Percentiles rank a stretch among this genome's conserved stretches.
phyloP scores from a whole-genome alignment of 805 yeast species.

The Suhomyces faveliae region DNA sequence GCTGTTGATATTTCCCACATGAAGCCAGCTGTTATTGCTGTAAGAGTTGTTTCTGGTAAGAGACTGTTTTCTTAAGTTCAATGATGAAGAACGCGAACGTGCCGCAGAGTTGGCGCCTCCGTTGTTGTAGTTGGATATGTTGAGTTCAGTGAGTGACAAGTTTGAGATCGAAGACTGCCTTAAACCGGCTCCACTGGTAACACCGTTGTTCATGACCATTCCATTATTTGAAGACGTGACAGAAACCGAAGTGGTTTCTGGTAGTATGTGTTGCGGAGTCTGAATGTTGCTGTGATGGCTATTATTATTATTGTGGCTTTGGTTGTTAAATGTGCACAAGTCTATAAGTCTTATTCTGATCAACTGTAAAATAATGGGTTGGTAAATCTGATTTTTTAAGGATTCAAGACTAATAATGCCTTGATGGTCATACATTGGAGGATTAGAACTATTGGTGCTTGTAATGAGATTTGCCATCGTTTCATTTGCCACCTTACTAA shows the following conservation, averaged over 20 bases:
- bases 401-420: constrained; percentile 31
- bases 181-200: constrained; percentile 12
- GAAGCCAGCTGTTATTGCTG: constrained; percentile 39
- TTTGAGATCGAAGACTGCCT: constrained; percentile 41
- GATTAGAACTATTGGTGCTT: constrained; percentile 12
- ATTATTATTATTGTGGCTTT: constrained; percentile 1
- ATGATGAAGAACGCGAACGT: constrained; percentile 37
- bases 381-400: constrained; percentile 29
- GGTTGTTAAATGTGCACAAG: constrained; percentile 29
- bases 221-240: constrained; percentile 15
- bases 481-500: constrained; percentile 43
- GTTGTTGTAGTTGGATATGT: constrained; percentile 30
- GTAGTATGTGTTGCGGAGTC: constrained; percentile 14
- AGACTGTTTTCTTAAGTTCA: constrained; percentile 42
- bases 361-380: constrained; percentile 41
- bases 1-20: constrained; percentile 41
- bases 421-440: constrained; percentile 33
- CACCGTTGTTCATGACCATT: constrained; percentile 8
- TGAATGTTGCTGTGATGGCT: neutral
- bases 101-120: constrained; percentile 15
- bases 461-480: constrained; percentile 29
- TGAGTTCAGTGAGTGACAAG: constrained; percentile 40
- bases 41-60: constrained; percentile 42
- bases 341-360: constrained; percentile 42
- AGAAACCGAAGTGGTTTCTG: constrained; percentile 25